These are phyloP conservation scores for Hydnomerulius pinastri DNA, from an alignment of 768 basidiomycete genomes.

Conservation along the genomic window DNA sequence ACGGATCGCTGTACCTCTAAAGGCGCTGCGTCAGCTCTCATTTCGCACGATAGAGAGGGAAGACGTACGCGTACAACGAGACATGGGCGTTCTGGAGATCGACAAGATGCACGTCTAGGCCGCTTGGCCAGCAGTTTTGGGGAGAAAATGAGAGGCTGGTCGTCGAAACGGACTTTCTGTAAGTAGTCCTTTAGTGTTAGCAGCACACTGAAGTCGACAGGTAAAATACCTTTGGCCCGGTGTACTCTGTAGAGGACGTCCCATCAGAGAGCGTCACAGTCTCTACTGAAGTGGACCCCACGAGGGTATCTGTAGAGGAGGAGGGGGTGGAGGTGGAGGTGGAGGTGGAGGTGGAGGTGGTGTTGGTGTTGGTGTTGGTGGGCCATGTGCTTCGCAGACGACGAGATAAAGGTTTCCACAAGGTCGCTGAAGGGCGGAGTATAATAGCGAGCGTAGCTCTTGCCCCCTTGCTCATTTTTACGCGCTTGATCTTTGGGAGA, in stretches of 20 bases:
- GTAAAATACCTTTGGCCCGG: conserved; percentile 18
- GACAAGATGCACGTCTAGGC: conserved; percentile 8
- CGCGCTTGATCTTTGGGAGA: conserved; percentile 11
- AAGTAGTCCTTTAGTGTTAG: neutral
- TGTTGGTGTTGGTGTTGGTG: too few relatives aligned
- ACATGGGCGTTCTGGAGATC: conserved; percentile 28
- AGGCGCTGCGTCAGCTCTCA: conserved; percentile 3
- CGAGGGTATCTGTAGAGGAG: neutral
- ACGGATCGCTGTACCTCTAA: conserved; percentile 14
- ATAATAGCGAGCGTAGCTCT: conserved; percentile 20
- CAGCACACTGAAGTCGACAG: neutral
- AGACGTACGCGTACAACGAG: conserved; percentile 26
- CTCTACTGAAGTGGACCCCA: conserved; percentile 7
- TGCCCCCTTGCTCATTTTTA: conserved; percentile 17
- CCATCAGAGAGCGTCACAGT: conserved; percentile 3
- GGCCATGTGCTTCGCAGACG: conserved; percentile 1
- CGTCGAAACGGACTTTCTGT: conserved; percentile 31
- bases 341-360: too few relatives aligned
- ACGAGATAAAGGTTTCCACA: conserved; percentile 19
- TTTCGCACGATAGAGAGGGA: neutral
- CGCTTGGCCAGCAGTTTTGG: conserved; percentile 19
- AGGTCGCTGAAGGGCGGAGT: conserved; percentile 22
- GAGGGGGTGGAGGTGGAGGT: too few relatives aligned
- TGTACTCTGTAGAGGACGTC: conserved; percentile 9
- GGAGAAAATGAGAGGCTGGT: conserved; percentile 25